These are phyloP conservation scores for Adenanthera pavonina DNA, from an alignment of 306 rosid species.

Conservation along the genomic window DNA sequence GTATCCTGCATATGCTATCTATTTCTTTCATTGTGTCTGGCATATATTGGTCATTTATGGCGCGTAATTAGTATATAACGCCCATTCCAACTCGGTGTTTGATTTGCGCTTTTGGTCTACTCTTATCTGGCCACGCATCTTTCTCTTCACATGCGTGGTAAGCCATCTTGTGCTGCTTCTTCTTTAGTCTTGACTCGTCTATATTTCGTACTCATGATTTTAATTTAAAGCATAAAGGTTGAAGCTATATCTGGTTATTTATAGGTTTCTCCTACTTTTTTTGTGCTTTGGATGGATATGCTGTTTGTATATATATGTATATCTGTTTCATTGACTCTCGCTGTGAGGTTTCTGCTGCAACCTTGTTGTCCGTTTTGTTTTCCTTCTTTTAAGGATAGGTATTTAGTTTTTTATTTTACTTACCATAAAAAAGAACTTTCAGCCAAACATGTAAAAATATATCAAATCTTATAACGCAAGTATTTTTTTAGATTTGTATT, in stretches of 20 bases:
- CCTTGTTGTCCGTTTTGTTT: conserved; percentile 32
- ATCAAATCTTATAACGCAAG: background rate
- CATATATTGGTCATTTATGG: conserved; percentile 43
- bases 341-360: conserved; percentile 17
- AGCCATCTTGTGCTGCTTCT: conserved; percentile 16
- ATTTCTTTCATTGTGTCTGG: conserved; percentile 30
- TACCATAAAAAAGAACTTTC: conserved; percentile 32
- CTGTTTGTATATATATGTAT: background rate
- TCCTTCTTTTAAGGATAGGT: conserved; percentile 50
- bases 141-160: conserved; percentile 34
- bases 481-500: too few relatives aligned
- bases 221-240: conserved; percentile 10
- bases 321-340: background rate
- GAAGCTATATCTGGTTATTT: conserved; percentile 41
- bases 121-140: conserved; percentile 29
- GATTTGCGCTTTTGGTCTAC: background rate
- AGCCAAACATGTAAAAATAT: conserved; percentile 36
- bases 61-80: too few relatives aligned
- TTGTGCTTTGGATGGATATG: conserved; percentile 27
- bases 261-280: conserved; percentile 37
- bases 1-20: background rate
- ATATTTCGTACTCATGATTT: conserved; percentile 19
- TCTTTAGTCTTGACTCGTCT: conserved; percentile 18
- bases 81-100: background rate
- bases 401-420: conserved; percentile 31